phyloP scores from a whole-genome alignment of 768 basidiomycete genomes.

The Collybia sordida region DNA sequence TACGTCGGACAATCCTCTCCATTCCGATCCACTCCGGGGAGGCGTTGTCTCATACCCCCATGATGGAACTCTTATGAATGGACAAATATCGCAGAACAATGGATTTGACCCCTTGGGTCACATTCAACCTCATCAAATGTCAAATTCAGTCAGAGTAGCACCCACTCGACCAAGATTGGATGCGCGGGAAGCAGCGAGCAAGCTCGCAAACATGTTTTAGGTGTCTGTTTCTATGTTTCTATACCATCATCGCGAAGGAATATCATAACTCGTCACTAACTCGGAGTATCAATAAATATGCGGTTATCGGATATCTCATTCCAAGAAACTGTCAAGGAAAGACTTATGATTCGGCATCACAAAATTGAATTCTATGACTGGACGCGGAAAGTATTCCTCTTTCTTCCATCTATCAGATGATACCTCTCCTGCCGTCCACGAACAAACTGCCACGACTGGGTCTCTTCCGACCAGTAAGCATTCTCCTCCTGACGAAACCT shows the following conservation, averaged over 20 bases:
- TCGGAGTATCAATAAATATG: no score
- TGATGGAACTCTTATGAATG: slow-evolving; percentile 19
- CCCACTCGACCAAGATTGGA: slow-evolving; percentile 76
- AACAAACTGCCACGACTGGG: slow-evolving; percentile 45
- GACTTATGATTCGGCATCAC: no score
- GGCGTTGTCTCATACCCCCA: slow-evolving; percentile 30
- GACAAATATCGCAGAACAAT: slow-evolving; percentile 25
- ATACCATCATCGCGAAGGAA: no score
- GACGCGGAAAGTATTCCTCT: slow-evolving; percentile 16
- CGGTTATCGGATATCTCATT: no score
- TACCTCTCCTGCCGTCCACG: slow-evolving; percentile 47
- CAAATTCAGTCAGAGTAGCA: slow-evolving; percentile 70
- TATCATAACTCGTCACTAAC: no score
- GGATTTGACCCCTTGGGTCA: slow-evolving; percentile 66
- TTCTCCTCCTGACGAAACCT: slow-evolving; percentile 46
- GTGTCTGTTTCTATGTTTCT: no score
- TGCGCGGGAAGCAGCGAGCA: slow-evolving; percentile 83
- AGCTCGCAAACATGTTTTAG: slow-evolving; percentile 87
- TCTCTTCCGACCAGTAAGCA: slow-evolving; percentile 38
- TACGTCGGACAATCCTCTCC: slow-evolving; percentile 25
- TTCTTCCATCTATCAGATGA: slow-evolving; percentile 37
- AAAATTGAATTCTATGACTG: slow-evolving; percentile 6
- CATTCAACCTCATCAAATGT: slow-evolving; percentile 61
- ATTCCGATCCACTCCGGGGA: slow-evolving; percentile 30
- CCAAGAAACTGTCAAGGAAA: no score